Percentiles rank a stretch among this genome's conserved stretches.
Evolutionary conservation across 352 stramenopile genomes (phyloP).

Genomic region (Phytopythium kandeliae): DNA sequence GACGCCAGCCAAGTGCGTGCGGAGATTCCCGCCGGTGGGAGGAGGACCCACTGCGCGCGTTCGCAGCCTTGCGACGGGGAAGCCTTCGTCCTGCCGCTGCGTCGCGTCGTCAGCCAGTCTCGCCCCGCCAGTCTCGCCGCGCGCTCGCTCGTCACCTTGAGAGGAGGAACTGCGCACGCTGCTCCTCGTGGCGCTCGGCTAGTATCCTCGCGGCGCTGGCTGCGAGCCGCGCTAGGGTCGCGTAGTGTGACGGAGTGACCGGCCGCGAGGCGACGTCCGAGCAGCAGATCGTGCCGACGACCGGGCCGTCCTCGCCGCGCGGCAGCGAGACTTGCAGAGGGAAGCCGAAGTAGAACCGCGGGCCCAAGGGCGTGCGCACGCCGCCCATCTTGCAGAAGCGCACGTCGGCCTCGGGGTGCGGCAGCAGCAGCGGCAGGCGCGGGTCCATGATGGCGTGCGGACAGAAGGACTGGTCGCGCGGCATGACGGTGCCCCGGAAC

Average conservation of each 20-base stretch:
- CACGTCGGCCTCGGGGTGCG: slow-evolving; percentile 42
- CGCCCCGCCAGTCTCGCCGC: no score
- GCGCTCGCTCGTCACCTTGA: no score
- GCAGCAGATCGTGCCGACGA: slow-evolving; percentile 48
- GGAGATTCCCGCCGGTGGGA: no score
- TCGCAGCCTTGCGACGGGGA: no score
- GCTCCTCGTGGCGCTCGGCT: no score
- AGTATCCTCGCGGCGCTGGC: slow-evolving; percentile 33
- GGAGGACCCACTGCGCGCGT: no score
- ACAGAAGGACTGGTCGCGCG: slow-evolving; percentile 45
- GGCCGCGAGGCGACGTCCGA: slow-evolving; percentile 28
- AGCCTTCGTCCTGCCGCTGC: no score
- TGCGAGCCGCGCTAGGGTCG: slow-evolving; percentile 25
- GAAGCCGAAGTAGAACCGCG: slow-evolving; percentile 59
- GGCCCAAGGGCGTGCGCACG: slow-evolving; percentile 18
- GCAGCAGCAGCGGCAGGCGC: slow-evolving; percentile 41
- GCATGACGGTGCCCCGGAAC: slow-evolving; percentile 21
- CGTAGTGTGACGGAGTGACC: slow-evolving; percentile 40
- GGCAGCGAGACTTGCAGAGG: no score
- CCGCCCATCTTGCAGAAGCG: slow-evolving; percentile 38
- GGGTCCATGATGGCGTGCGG: slow-evolving; percentile 45
- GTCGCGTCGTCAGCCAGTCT: no score
- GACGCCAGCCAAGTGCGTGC: no score
- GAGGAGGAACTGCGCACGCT: no score
- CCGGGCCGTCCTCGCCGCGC: slow-evolving; percentile 16